Evolutionary conservation across 306 rosid species (phyloP).

Genomic region (Neltuma alba): DNA sequence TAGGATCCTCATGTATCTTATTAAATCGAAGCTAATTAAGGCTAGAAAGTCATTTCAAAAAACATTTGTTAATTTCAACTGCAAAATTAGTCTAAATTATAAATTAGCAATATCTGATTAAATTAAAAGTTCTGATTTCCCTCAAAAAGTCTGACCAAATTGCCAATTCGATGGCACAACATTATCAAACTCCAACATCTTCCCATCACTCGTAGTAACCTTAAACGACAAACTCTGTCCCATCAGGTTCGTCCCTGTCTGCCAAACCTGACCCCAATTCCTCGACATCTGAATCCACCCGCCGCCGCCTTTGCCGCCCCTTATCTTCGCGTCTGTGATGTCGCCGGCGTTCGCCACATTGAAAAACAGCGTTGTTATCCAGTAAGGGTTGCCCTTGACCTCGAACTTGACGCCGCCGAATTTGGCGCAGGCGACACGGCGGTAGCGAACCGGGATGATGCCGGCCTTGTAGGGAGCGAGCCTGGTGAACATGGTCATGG

Average conservation of each 20-base stretch:
- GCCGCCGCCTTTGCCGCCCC: slow-evolving; percentile 39
- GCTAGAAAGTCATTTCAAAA: too few relatives aligned
- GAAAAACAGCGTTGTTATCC: slow-evolving; percentile 40
- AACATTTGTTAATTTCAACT: neutral
- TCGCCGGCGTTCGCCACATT: slow-evolving; percentile 67
- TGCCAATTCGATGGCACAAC: slow-evolving; percentile 58
- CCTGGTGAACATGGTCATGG: slow-evolving; percentile 59
- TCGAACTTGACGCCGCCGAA: slow-evolving; percentile 58
- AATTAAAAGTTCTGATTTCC: slow-evolving; percentile 25
- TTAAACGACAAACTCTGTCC: slow-evolving; percentile 63
- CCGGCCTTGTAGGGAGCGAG: slow-evolving; percentile 56
- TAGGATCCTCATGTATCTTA: too few relatives aligned
- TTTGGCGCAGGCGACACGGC: slow-evolving; percentile 41
- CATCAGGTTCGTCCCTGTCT: neutral
- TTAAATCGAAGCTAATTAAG: too few relatives aligned
- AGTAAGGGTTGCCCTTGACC: slow-evolving; percentile 55
- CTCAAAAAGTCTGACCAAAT: slow-evolving; percentile 47
- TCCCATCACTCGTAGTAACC: slow-evolving; percentile 50
- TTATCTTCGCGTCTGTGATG: slow-evolving; percentile 37
- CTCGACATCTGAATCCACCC: slow-evolving; percentile 51
- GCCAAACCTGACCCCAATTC: slow-evolving; percentile 71
- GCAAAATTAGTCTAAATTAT: neutral
- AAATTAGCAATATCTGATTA: too few relatives aligned
- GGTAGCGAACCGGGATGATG: slow-evolving; percentile 53
- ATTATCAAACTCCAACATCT: slow-evolving; percentile 28